Conservation (phyloP, 2,329 filamentous ascomycete genomes). For the Spiromastix sp. region DNA sequence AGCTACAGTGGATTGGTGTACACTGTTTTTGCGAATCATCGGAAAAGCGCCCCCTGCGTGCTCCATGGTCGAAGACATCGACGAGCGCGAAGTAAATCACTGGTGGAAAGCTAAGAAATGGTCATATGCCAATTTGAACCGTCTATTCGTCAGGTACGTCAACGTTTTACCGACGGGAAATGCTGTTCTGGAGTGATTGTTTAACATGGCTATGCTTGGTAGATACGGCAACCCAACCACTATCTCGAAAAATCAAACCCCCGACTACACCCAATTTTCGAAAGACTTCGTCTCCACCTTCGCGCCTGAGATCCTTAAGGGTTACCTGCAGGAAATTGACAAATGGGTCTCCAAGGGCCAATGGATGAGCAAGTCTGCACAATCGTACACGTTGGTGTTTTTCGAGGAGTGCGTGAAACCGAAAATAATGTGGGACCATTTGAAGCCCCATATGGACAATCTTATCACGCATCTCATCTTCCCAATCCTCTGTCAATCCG, state of each 20-base stretch:
- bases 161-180: no score
- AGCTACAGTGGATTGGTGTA: slow-evolving; percentile 89
- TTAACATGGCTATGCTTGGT: slow-evolving; percentile 7
- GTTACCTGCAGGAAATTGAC: slow-evolving; percentile 89
- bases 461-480: slow-evolving; percentile 92
- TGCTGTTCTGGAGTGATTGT: slow-evolving; percentile 1
- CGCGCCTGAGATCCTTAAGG: slow-evolving; percentile 90
- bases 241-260: slow-evolving; percentile 61
- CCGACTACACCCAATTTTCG: slow-evolving; percentile 70
- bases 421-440: slow-evolving; percentile 90
- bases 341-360: slow-evolving; percentile 92
- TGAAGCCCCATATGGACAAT: slow-evolving; percentile 88
- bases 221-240: slow-evolving; percentile 84
- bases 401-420: slow-evolving; percentile 95
- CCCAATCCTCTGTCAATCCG: slow-evolving; percentile 82
- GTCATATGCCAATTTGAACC: slow-evolving; percentile 95
- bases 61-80: slow-evolving; percentile 67
- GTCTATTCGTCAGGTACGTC: slow-evolving; percentile 76
- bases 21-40: slow-evolving; percentile 83
- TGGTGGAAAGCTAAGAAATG: slow-evolving; percentile 99
- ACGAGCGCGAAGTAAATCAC: slow-evolving; percentile 84
- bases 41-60: slow-evolving; percentile 71
- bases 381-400: slow-evolving; percentile 90
- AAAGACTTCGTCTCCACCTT: slow-evolving; percentile 87
- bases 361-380: slow-evolving; percentile 88